These are phyloP conservation scores for Xylaria sp. DNA, from an alignment of 2,329 filamentous ascomycete genomes.

Conservation along the genomic window DNA sequence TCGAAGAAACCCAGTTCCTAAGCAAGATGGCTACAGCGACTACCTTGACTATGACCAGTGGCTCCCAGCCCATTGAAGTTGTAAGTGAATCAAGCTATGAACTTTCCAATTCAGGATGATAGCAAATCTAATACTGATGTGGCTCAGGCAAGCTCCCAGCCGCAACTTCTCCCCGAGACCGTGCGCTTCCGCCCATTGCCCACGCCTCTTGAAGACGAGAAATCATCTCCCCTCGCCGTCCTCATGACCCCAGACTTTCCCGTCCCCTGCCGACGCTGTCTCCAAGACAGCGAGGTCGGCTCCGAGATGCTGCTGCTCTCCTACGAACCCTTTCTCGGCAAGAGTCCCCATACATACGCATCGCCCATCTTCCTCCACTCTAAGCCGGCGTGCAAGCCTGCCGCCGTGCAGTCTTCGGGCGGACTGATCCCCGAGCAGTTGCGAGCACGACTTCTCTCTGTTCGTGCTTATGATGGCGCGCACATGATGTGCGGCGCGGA, in stretches of 20 bases:
- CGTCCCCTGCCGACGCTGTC: constrained; percentile 34
- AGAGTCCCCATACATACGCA: constrained; percentile 32
- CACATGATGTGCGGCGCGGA: constrained; percentile 32
- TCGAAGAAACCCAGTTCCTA: neutral
- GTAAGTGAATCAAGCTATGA: constrained; percentile 10
- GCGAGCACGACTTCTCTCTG: constrained; percentile 7
- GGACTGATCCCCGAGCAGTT: constrained; percentile 25
- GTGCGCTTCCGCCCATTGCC: constrained; percentile 32
- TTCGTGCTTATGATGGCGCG: constrained; percentile 31
- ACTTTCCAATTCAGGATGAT: neutral
- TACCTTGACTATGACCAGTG: constrained; percentile 8
- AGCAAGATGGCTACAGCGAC: constrained; percentile 1
- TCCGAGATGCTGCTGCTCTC: constrained; percentile 35
- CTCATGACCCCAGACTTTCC: constrained; percentile 11
- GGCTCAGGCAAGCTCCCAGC: neutral
- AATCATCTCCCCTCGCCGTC: neutral
- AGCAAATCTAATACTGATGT: constrained; percentile 1
- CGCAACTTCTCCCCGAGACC: constrained; percentile 18
- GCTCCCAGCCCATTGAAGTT: constrained; percentile 5
- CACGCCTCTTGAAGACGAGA: constrained; percentile 12
- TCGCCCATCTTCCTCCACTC: constrained; percentile 35
- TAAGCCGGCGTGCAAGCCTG: constrained; percentile 22
- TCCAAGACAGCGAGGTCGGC: constrained; percentile 28
- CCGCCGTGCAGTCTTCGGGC: neutral
- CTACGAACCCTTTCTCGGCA: constrained; percentile 36